Evolutionary conservation across 371 early-diverging fungal species (phyloP).

Genomic region (Mucor indicus): DNA sequence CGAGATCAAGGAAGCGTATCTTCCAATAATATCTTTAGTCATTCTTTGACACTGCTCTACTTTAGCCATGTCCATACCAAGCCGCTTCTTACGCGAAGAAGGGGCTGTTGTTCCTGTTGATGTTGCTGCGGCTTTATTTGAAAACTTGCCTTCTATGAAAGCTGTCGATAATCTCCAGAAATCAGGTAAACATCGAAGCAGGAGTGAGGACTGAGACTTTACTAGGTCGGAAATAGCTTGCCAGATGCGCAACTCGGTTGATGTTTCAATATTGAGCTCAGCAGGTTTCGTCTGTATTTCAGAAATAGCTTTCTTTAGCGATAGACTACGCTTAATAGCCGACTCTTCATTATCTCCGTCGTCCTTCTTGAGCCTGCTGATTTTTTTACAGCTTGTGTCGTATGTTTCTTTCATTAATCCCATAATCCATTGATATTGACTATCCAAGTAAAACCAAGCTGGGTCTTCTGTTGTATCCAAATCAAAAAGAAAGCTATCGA

Average conservation of each 20-base stretch:
- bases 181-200: constrained; percentile 82
- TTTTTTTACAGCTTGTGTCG: constrained; percentile 45
- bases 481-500: constrained; percentile 71
- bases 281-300: constrained; percentile 22
- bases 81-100: constrained; percentile 34
- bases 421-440: constrained; percentile 86
- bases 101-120: constrained; percentile 8
- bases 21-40: constrained; percentile 71
- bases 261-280: constrained; percentile 29
- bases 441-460: constrained; percentile 85
- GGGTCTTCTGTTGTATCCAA: constrained; percentile 85
- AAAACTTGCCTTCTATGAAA: constrained; percentile 82
- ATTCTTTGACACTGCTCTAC: constrained; percentile 76
- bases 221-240: constrained; percentile 66
- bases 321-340: constrained; percentile 28
- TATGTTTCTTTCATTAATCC: constrained; percentile 70
- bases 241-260: constrained; percentile 64
- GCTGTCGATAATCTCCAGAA: constrained; percentile 88
- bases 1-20: constrained; percentile 58
- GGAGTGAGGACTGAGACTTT: constrained; percentile 69
- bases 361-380: constrained; percentile 24
- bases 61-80: constrained; percentile 64
- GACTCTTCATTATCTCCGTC: constrained; percentile 29
- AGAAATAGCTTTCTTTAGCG: constrained; percentile 32
- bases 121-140: constrained; percentile 40